A percentile compares a stretch with the other conserved stretches of the same genome.
Conservation (phyloP, 108 stramenopile genomes). For the Aurantiochytrium sp. region DNA sequence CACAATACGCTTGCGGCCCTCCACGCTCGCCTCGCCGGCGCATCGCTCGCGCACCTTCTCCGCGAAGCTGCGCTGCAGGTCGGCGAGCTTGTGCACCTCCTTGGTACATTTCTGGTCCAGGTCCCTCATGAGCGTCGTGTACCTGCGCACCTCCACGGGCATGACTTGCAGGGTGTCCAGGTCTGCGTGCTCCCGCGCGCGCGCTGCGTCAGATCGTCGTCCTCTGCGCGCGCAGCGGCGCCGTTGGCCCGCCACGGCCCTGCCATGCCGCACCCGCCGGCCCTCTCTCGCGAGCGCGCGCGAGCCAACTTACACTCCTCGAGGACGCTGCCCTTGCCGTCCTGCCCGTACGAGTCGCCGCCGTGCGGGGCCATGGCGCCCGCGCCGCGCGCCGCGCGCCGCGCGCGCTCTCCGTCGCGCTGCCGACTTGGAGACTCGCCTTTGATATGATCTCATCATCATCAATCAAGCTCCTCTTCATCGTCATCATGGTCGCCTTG, state of each 20-base stretch:
- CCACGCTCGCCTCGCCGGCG: not conserved
- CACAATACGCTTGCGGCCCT: not conserved
- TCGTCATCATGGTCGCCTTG: too few species aligned
- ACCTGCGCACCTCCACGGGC: constrained; percentile 26
- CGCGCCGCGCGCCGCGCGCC: too few species aligned
- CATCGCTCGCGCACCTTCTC: not conserved
- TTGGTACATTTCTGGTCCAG: not conserved
- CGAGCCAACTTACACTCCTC: constrained; percentile 27
- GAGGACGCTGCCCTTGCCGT: constrained; percentile 29
- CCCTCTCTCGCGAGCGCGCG: too few species aligned
- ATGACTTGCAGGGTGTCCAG: constrained; percentile 5
- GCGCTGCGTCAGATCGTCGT: too few species aligned
- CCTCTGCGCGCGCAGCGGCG: too few species aligned
- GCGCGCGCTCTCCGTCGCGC: too few species aligned
- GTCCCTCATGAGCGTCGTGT: not conserved
- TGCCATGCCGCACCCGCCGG: too few species aligned
- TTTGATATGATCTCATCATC: too few species aligned
- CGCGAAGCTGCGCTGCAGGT: not conserved
- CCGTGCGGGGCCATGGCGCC: not conserved
- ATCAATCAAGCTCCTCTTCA: too few species aligned
- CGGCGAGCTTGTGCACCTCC: not conserved
- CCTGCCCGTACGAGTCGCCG: not conserved
- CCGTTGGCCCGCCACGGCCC: too few species aligned
- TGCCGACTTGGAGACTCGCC: too few species aligned
- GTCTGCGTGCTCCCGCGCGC: not conserved